These are phyloP conservation scores for Eucalyptus cloeziana DNA, from an alignment of 345 rosid genomes.

Conservation along the genomic window DNA sequence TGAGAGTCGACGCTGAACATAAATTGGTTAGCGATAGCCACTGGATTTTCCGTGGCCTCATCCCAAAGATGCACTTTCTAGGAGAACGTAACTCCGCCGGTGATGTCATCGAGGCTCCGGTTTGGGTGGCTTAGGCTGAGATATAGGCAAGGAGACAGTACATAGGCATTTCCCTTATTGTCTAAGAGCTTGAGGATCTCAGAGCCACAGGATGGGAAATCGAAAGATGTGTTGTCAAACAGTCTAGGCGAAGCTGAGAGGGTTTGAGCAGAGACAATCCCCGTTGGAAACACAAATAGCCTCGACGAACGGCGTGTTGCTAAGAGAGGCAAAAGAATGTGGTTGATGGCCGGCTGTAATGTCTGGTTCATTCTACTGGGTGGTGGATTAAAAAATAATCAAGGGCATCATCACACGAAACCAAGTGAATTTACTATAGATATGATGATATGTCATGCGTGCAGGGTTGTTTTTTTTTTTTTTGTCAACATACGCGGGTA, in stretches of 20 bases:
- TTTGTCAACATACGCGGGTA: background rate
- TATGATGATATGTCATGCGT: background rate
- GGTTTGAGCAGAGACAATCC: background rate
- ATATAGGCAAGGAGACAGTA: background rate
- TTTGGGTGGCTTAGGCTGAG: background rate
- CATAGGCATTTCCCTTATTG: background rate
- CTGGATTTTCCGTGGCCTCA: background rate
- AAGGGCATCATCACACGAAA: background rate
- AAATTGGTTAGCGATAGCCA: background rate
- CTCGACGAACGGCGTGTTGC: background rate
- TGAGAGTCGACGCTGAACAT: background rate
- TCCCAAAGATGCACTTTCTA: background rate
- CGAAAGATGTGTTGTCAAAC: background rate
- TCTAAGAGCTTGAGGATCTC: background rate
- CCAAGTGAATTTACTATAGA: too few species aligned
- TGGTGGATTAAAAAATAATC: background rate
- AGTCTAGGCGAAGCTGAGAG: background rate
- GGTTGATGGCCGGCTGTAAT: background rate
- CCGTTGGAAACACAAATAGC: background rate
- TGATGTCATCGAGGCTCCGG: background rate
- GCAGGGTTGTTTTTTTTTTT: background rate
- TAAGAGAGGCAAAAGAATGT: background rate
- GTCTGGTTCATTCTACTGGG: background rate
- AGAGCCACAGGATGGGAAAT: background rate
- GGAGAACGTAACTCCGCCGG: background rate